Evolutionary conservation across 2,329 filamentous ascomycete species (phyloP), one percentile per base, ranked within the genome.

Genomic region (Venturiaceae sp.): DNA sequence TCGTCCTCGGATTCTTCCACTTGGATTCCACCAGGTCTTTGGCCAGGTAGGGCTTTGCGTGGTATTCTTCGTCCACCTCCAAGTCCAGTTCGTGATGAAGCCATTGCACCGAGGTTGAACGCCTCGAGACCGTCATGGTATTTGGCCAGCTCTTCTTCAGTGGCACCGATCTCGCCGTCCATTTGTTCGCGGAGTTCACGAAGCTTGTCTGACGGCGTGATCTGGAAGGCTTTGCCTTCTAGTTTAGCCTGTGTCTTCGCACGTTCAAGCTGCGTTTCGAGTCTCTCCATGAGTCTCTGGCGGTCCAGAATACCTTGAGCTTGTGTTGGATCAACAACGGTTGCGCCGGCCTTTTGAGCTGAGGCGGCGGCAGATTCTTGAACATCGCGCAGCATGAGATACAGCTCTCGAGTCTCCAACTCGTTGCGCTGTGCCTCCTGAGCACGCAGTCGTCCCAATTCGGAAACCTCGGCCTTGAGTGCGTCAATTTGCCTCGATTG

Each of bases 241-340:
- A 99, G 83, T 74, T 96, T 96, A 74, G 90, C 96, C 69, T 97
- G 92, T 0, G 94, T 97, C 81, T 97, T 97, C 63, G 96, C 92
- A 63, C 94, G 82, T 76, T 97, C 92, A 44, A 99, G 83, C 74
- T 97, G 94, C 79, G 90, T 95, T 72, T 96, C 92, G 59, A 99
- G 80, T 57, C 92, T 86, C 69, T 91, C 89, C 88, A 99, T 95
- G 64, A 99, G 84, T 67, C 82, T 85, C 67, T 96, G 90, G 28
- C 94, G 87, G 70, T 97, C 92, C 63, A 99, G 78, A 62, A 99
- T 97, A 62, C 94, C 94, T 69, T 91, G 85, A 86, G 92, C 90
- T 58, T 86, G 87, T 32, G 83, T 78, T 26, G 89, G 84, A 68
- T 94, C 87, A 11, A 47, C 26, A 23, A 33, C 36, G 39, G 32